Percentiles rank a stretch among this genome's conserved stretches.
These are phyloP conservation scores for Didymella arachidicola DNA, from an alignment of 2,329 filamentous ascomycete genomes.

Conservation along the genomic window DNA sequence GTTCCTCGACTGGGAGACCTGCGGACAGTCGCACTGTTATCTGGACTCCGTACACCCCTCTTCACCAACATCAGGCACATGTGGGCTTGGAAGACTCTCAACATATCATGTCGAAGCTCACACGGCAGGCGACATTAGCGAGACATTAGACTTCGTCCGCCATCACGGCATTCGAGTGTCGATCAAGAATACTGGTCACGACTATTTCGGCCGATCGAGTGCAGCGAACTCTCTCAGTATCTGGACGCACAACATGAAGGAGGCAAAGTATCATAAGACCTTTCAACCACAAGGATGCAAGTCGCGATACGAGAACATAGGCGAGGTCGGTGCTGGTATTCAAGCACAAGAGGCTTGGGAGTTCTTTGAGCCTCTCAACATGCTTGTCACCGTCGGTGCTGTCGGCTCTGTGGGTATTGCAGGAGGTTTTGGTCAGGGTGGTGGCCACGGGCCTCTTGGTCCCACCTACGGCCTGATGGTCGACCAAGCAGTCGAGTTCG, in stretches of 20 bases:
- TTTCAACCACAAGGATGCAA: constrained; percentile 40
- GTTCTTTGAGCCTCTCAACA: constrained; percentile 43
- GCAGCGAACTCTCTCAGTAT: constrained; percentile 46
- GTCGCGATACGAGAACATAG: constrained; percentile 41
- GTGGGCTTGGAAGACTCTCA: constrained; percentile 45
- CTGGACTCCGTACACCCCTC: constrained; percentile 39
- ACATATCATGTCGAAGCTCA: constrained; percentile 45
- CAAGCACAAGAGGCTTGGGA: constrained; percentile 49
- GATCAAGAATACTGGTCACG: constrained; percentile 50
- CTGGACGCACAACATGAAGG: constrained; percentile 49
- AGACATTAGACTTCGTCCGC: constrained; percentile 40
- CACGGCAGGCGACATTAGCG: constrained; percentile 36
- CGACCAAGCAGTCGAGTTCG: constrained; percentile 48
- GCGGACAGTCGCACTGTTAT: constrained; percentile 41
- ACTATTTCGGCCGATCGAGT: constrained; percentile 48
- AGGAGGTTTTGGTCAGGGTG: constrained; percentile 55
- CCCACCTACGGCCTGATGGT: constrained; percentile 54
- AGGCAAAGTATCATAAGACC: constrained; percentile 35
- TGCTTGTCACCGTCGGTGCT: constrained; percentile 49
- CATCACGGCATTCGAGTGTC: constrained; percentile 45
- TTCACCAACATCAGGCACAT: constrained; percentile 36
- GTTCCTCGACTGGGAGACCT: constrained; percentile 48
- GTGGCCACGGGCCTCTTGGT: constrained; percentile 64
- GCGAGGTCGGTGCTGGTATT: constrained; percentile 46
- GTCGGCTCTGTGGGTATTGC: constrained; percentile 59